A percentile compares a stretch with the other conserved stretches of the same genome.
These are phyloP conservation scores for Knufia petricola DNA, from an alignment of 2,329 filamentous ascomycete genomes.

Conservation along the genomic window DNA sequence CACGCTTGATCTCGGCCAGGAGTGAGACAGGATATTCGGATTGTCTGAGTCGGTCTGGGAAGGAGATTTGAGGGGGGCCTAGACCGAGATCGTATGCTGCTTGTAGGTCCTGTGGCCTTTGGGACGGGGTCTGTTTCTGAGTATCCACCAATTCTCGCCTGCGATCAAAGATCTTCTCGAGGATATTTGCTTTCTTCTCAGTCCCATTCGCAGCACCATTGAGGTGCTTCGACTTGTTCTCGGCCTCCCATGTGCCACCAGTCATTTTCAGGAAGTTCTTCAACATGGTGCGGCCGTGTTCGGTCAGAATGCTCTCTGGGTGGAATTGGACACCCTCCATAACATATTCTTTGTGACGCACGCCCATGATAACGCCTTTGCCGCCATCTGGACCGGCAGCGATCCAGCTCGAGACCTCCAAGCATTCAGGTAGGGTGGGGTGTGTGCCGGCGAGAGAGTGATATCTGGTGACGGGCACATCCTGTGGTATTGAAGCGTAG, in stretches of 20 bases:
- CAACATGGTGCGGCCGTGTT: conserved; percentile 78
- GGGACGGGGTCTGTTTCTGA: conserved; percentile 79
- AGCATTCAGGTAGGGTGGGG: conserved; percentile 69
- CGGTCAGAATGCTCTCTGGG: conserved; percentile 91
- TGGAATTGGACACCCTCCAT: conserved; percentile 98
- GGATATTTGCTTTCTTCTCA: conserved; percentile 67
- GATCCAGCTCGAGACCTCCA: conserved; percentile 89
- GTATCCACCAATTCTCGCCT: conserved; percentile 64
- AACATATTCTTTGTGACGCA: conserved; percentile 80
- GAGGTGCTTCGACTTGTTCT: conserved; percentile 20
- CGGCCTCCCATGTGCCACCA: conserved; percentile 69
- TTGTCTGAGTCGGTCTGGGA: conserved; percentile 67
- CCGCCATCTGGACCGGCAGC: conserved; percentile 61
- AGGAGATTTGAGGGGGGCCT: conserved; percentile 72
- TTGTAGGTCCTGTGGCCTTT: conserved; percentile 72
- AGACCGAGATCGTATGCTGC: conserved; percentile 76
- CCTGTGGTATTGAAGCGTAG: conserved; percentile 69
- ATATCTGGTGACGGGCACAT: conserved; percentile 83
- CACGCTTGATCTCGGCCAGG: conserved; percentile 95
- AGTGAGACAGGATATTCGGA: conserved; percentile 83
- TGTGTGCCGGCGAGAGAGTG: conserved; percentile 92
- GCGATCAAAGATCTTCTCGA: conserved; percentile 82
- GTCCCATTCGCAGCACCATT: conserved; percentile 14
- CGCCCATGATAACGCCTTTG: conserved; percentile 89
- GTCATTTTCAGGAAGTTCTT: conserved; percentile 83